Conservation (phyloP, 352 stramenopile species). For the Globisporangium paroecandrum region DNA sequence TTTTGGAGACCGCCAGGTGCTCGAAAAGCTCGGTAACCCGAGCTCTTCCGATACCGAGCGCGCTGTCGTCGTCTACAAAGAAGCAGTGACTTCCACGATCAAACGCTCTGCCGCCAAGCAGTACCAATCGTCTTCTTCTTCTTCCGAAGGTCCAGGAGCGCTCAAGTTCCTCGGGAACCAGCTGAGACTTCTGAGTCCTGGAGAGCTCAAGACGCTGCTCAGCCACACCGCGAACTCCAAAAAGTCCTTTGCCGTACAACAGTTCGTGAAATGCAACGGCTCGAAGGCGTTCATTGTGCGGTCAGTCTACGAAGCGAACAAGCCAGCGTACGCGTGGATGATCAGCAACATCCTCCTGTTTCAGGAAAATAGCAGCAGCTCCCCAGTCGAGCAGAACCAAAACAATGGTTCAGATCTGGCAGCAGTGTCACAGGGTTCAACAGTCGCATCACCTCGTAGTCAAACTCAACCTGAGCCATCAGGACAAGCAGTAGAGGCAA, state of each 20-base stretch:
- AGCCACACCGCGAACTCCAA: constrained; percentile 56
- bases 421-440: background rate
- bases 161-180: constrained; percentile 56
- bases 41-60: constrained; percentile 33
- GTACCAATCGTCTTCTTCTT: background rate
- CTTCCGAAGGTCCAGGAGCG: background rate
- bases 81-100: constrained; percentile 34
- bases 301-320: constrained; percentile 55
- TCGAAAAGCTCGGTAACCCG: constrained; percentile 56
- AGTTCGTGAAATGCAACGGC: constrained; percentile 67
- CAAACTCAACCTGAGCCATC: constrained; percentile 7
- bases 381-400: background rate
- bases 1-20: constrained; percentile 69
- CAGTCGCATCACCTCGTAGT: constrained; percentile 9
- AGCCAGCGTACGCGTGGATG: constrained; percentile 72
- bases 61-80: constrained; percentile 64
- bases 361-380: constrained; percentile 17
- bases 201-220: constrained; percentile 66
- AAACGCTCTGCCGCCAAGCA: constrained; percentile 11
- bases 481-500: background rate
- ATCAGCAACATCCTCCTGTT: constrained; percentile 69
- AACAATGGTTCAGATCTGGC: background rate
- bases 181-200: constrained; percentile 54
- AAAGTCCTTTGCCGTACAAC: constrained; percentile 71
- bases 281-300: constrained; percentile 72